Evolutionary conservation across 805 yeast species (phyloP).

Genomic region (Cyberlindnera bimundalis): DNA sequence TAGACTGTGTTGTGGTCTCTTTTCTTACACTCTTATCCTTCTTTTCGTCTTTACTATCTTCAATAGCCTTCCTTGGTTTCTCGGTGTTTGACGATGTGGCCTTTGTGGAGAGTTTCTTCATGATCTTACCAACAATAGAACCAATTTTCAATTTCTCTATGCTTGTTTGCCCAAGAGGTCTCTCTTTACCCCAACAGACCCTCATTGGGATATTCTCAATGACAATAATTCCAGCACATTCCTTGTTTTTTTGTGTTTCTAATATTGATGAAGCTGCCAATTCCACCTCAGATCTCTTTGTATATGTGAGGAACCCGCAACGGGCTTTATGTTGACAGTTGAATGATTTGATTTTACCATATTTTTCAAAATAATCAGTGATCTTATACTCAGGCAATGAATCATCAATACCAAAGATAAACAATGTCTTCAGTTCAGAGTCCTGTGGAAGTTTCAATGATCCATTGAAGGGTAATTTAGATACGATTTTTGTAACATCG

Average conservation of each 20-base stretch:
- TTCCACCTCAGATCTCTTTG: constrained; percentile 49
- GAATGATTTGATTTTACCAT: constrained; percentile 47
- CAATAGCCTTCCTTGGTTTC: background rate
- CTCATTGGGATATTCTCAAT: constrained; percentile 44
- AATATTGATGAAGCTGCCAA: constrained; percentile 29
- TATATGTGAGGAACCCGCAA: constrained; percentile 62
- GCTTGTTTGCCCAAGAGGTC: constrained; percentile 38
- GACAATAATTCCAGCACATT: constrained; percentile 30
- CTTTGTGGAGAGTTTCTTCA: constrained; percentile 39
- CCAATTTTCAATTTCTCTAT: constrained; percentile 48
- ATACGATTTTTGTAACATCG: constrained; percentile 50
- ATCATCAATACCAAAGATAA: constrained; percentile 70
- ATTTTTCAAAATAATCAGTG: constrained; percentile 43
- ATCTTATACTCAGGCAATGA: constrained; percentile 63
- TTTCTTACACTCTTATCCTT: constrained; percentile 3
- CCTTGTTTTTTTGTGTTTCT: constrained; percentile 18
- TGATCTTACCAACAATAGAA: constrained; percentile 46
- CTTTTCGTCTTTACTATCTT: background rate
- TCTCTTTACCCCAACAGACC: constrained; percentile 52
- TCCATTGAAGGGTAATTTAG: constrained; percentile 68
- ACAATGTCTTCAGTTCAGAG: constrained; percentile 50
- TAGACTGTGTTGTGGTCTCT: background rate
- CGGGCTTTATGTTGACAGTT: constrained; percentile 54
- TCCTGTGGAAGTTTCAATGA: constrained; percentile 44
- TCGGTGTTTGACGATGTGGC: background rate